These are phyloP conservation scores for Saitoella complicata DNA, from an alignment of 805 yeast species.

Conservation along the genomic window DNA sequence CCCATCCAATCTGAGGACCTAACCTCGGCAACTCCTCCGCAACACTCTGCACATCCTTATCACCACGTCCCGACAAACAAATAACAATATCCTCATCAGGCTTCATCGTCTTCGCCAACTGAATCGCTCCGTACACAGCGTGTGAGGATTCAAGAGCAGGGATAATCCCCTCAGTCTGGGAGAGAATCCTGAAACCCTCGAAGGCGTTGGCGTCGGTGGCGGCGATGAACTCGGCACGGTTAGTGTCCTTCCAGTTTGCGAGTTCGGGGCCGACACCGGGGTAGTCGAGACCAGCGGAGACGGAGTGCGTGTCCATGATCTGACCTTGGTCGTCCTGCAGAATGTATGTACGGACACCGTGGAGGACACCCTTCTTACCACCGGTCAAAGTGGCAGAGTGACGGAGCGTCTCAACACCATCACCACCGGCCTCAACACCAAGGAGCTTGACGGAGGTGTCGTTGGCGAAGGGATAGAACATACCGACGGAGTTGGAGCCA, in stretches of 20 bases:
- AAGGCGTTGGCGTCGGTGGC: constrained; percentile 94
- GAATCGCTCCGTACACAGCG: constrained; percentile 81
- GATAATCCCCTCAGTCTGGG: constrained; percentile 93
- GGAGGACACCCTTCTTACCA: constrained; percentile 94
- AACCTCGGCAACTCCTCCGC: constrained; percentile 82
- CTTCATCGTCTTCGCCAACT: constrained; percentile 69
- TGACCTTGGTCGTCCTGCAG: constrained; percentile 89
- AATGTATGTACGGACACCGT: constrained; percentile 90
- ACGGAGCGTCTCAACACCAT: constrained; percentile 63
- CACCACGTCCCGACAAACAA: constrained; percentile 96
- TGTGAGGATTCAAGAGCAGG: constrained; percentile 98
- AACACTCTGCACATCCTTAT: constrained; percentile 93
- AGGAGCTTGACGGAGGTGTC: constrained; percentile 61
- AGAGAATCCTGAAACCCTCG: constrained; percentile 70
- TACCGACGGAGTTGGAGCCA: constrained; percentile 92
- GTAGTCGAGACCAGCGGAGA: constrained; percentile 95
- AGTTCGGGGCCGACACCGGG: constrained; percentile 99
- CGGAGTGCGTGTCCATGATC: constrained; percentile 93
- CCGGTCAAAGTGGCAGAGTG: constrained; percentile 94
- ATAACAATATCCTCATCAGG: constrained; percentile 70
- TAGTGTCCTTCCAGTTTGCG: constrained; percentile 85
- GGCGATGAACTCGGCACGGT: constrained; percentile 79
- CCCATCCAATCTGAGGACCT: constrained; percentile 93
- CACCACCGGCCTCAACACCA: constrained; percentile 99
- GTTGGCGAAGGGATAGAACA: constrained; percentile 84